A percentile compares a stretch with the other conserved stretches of the same genome.
phyloP scores from a whole-genome alignment of 2,329 filamentous ascomycete genomes.

The Apiospora malaysiana region DNA sequence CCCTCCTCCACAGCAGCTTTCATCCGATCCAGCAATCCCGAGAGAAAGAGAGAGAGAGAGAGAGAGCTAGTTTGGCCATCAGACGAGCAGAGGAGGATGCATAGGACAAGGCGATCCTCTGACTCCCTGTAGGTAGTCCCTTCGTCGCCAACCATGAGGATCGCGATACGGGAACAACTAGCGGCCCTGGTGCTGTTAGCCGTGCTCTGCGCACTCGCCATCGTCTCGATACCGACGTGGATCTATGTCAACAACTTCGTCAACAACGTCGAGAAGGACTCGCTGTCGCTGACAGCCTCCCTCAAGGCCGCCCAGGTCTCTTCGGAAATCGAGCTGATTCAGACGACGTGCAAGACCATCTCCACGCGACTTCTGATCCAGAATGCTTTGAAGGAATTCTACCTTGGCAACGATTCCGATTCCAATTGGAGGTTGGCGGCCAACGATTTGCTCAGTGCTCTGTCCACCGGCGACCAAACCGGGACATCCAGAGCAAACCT shows the following conservation, averaged over 20 bases:
- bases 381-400: constrained; percentile 56
- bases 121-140: constrained; percentile 38
- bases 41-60: neutral
- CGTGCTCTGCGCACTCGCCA: constrained; percentile 74
- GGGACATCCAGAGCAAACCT: constrained; percentile 53
- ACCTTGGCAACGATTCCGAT: constrained; percentile 58
- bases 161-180: constrained; percentile 88
- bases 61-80: neutral
- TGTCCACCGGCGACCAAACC: constrained; percentile 62
- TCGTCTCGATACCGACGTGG: constrained; percentile 80
- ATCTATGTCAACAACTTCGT: constrained; percentile 63
- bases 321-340: constrained; percentile 78
- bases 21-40: neutral
- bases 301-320: constrained; percentile 85
- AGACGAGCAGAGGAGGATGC: constrained; percentile 37
- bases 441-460: constrained; percentile 73
- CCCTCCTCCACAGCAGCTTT: neutral
- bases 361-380: constrained; percentile 70
- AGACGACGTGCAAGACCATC: constrained; percentile 75
- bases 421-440: constrained; percentile 66
- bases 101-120: constrained; percentile 32
- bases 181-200: constrained; percentile 78
- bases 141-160: constrained; percentile 67
- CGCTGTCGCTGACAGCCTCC: constrained; percentile 79
- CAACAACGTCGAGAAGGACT: constrained; percentile 57